A percentile compares a stretch with the other conserved stretches of the same genome.
Evolutionary conservation across 345 rosid species (phyloP).

Genomic region (Mallotus nudiflorus): DNA sequence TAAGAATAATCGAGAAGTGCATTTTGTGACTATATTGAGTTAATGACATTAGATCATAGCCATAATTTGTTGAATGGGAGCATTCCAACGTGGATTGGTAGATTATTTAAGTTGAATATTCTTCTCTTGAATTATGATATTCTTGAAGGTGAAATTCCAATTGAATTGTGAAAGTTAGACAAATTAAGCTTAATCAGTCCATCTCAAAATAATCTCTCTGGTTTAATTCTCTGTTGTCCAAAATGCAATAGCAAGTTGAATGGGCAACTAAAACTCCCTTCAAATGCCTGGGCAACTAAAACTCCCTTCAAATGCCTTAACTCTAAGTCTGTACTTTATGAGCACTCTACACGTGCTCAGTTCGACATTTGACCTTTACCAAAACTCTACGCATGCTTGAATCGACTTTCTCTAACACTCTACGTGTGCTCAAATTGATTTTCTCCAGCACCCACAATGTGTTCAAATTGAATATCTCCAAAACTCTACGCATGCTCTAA

Average conservation of each 20-base stretch:
- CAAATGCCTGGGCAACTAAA: no score
- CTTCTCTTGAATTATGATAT: slow-evolving; percentile 22
- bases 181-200: not conserved
- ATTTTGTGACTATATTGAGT: not conserved
- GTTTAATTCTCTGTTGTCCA: slow-evolving; percentile 11
- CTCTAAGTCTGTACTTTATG: no score
- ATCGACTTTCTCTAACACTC: no score
- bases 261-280: no score
- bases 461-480: no score
- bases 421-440: no score
- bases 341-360: no score
- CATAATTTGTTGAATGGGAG: slow-evolving; percentile 13
- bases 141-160: slow-evolving; percentile 16
- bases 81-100: slow-evolving; percentile 24
- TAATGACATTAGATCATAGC: slow-evolving; percentile 1
- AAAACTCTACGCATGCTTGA: no score
- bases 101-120: not conserved
- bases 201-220: not conserved
- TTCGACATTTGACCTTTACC: no score
- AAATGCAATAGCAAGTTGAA: not conserved
- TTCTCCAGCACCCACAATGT: no score
- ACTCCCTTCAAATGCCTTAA: no score
- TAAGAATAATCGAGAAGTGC: not conserved
- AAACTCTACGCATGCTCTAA: no score
- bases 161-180: slow-evolving; percentile 16